These are phyloP conservation scores for Penicillium angulare DNA, from an alignment of 495 filamentous ascomycete species.

Conservation along the genomic window DNA sequence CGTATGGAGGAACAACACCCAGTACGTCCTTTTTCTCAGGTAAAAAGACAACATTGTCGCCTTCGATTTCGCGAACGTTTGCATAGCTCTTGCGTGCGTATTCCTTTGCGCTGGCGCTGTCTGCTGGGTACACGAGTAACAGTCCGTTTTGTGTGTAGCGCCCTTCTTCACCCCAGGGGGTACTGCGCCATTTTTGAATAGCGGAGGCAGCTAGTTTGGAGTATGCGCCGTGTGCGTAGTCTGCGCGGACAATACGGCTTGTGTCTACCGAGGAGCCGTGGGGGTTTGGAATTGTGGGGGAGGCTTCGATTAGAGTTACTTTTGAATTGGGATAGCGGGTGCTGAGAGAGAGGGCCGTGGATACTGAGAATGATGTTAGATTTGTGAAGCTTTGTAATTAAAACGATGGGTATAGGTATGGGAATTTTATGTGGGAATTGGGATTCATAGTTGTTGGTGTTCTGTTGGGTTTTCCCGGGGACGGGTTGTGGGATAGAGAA, in stretches of 20 bases:
- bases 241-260: slow-evolving; percentile 76
- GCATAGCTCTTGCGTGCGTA: slow-evolving; percentile 68
- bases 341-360: slow-evolving; percentile 65
- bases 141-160: slow-evolving; percentile 78
- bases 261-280: slow-evolving; percentile 72
- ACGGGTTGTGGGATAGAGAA: background rate
- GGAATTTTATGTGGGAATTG: slow-evolving; percentile 12
- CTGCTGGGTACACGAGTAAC: slow-evolving; percentile 59
- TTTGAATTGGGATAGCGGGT: slow-evolving; percentile 51
- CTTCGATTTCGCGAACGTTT: slow-evolving; percentile 52
- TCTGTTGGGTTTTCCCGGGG: too few species aligned
- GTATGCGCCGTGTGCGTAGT: slow-evolving; percentile 76
- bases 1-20: slow-evolving; percentile 40
- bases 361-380: slow-evolving; percentile 32
- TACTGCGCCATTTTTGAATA: slow-evolving; percentile 67
- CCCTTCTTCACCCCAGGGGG: slow-evolving; percentile 58
- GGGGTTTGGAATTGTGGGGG: slow-evolving; percentile 63
- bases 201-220: slow-evolving; percentile 65
- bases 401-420: background rate
- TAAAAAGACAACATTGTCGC: slow-evolving; percentile 52
- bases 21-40: slow-evolving; percentile 40
- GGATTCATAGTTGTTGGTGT: background rate
- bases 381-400: background rate
- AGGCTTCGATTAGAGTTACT: slow-evolving; percentile 70
- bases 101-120: slow-evolving; percentile 48